Conservation (phyloP, 495 filamentous ascomycete species). For the Collariella sp. region DNA sequence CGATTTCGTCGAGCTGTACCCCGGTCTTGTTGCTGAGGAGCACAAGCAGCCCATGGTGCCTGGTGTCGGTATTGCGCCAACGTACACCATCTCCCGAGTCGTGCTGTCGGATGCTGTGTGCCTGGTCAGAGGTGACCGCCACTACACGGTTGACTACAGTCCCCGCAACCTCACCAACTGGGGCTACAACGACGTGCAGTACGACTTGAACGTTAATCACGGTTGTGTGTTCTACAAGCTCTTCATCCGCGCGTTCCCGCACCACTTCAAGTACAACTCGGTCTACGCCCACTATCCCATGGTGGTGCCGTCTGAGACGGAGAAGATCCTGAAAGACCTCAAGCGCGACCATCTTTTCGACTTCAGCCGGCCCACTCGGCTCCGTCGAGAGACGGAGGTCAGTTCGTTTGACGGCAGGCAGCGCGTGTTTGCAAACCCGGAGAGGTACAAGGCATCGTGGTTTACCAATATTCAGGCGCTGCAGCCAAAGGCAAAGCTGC, state of each 20-base stretch:
- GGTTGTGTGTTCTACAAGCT: slow-evolving; percentile 84
- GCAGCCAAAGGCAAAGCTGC: slow-evolving; percentile 41
- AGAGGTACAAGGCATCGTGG: slow-evolving; percentile 60
- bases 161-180: slow-evolving; percentile 74
- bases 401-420: slow-evolving; percentile 54
- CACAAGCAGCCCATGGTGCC: slow-evolving; percentile 64
- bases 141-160: slow-evolving; percentile 70
- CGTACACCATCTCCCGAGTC: slow-evolving; percentile 73
- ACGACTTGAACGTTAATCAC: slow-evolving; percentile 55
- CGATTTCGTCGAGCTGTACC: slow-evolving; percentile 65
- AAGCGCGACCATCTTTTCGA: slow-evolving; percentile 62
- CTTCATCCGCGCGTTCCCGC: slow-evolving; percentile 68
- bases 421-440: slow-evolving; percentile 50
- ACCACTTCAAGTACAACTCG: slow-evolving; percentile 68
- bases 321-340: slow-evolving; percentile 64
- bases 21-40: slow-evolving; percentile 74
- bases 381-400: slow-evolving; percentile 45
- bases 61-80: slow-evolving; percentile 72
- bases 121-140: slow-evolving; percentile 78
- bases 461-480: slow-evolving; percentile 43
- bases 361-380: slow-evolving; percentile 53
- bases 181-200: slow-evolving; percentile 47
- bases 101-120: slow-evolving; percentile 80
- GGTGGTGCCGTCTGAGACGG: slow-evolving; percentile 61
- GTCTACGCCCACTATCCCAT: slow-evolving; percentile 87